Conservation (phyloP, 805 yeast species). For the Teunomyces kruisii region DNA sequence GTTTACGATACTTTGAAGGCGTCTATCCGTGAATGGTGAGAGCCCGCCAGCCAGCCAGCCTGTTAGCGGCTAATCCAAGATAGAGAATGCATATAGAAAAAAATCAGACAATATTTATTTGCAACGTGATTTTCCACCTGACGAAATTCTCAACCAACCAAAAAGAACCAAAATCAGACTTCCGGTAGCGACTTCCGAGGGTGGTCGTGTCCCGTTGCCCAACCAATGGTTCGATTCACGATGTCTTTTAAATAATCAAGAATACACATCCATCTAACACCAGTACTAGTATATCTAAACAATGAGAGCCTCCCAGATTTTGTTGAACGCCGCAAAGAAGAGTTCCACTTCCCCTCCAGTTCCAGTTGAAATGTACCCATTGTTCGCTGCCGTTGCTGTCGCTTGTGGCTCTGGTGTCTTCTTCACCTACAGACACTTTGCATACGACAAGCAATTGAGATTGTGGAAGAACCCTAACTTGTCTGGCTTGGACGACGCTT, state of each 20-base stretch:
- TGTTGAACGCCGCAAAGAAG: constrained; percentile 42
- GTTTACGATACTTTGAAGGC: constrained; percentile 72
- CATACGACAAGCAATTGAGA: constrained; percentile 45
- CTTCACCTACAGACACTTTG: constrained; percentile 50
- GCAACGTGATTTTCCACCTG: constrained; percentile 9
- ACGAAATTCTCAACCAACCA: constrained; percentile 11
- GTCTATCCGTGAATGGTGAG: constrained; percentile 30
- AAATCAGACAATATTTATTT: constrained; percentile 1
- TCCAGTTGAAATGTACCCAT: constrained; percentile 49
- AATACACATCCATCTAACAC: background rate
- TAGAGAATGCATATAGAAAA: constrained; percentile 1
- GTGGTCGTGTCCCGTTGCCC: constrained; percentile 5
- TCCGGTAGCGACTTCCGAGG: background rate
- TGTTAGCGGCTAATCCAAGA: background rate
- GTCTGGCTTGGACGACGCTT: constrained; percentile 42
- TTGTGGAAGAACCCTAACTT: constrained; percentile 47
- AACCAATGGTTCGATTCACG: constrained; percentile 9
- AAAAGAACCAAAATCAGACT: constrained; percentile 2
- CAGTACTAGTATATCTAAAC: background rate
- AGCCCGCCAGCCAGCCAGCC: background rate
- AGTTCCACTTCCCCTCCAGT: constrained; percentile 15
- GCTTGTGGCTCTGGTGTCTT: constrained; percentile 37
- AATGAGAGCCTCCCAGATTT: constrained; percentile 42
- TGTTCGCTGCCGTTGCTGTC: constrained; percentile 45
- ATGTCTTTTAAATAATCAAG: background rate